Base-by-base conservation (phyloP, 1,139 yeast genomes). In the Taphrina confusa region DNA sequence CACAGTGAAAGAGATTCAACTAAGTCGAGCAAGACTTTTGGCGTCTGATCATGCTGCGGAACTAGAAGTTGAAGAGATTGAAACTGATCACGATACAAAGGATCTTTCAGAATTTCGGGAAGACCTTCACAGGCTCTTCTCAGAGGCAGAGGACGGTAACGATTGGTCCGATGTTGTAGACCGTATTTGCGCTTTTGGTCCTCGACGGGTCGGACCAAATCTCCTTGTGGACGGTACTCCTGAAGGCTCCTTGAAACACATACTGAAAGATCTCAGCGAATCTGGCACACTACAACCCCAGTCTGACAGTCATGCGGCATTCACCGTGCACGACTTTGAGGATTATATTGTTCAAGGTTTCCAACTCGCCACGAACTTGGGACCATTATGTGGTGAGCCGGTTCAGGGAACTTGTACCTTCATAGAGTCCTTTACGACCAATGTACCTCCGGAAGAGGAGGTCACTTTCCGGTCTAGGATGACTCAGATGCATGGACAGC, bases 341-440 rank as follows among this genome's bases (percentile, higher is more conserved):
- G 84, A 84, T 60, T 82, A 85, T 67, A 73, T 92, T 4, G 70
- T 87, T 50, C 85, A 87, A 66, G 98, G 96, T 0, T 91, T 90
- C 72, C 95, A 89, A 69, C 74, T 90, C 55, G 89, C 96, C 1
- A 81, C 83, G 58, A 78, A 80, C 52, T 89, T 84, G 68, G 99
- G 99, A 0, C 97, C 97, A 0, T 76, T 94, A 58, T 84, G 94
- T 0, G 81, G 85, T 3, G 99, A 94, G 70, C 92, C 91, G 0
- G 79, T 89, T 37, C 94, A 90, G 71, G 97, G 97, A 2, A 80
- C 86, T 62, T 77, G 85, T 4, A 81, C 85, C 3, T 72, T 82
- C 1, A 63, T 83, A 18, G 79, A 78, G 62, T 71, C 71, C 3
- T 54, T 54, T 31, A 71, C 78, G n/a, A 45, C 51, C 3, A 36